Evolutionary conservation across 2,329 filamentous ascomycete genomes (phyloP), one percentile per base, ranked within the genome.

Genomic region (Fusarium transvaalense): DNA sequence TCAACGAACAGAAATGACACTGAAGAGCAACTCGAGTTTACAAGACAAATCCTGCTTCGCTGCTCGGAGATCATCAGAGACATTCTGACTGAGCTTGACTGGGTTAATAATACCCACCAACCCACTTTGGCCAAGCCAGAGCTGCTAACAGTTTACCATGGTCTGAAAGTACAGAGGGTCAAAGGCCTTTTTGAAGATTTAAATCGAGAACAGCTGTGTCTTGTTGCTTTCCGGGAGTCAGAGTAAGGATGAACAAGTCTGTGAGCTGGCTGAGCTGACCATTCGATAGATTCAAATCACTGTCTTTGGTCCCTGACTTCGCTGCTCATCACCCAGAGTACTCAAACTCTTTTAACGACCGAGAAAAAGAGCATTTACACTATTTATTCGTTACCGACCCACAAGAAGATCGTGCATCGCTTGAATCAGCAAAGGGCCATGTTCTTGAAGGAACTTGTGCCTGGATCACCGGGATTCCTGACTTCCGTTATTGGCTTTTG

Each of bases 401-500:
- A 3, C 43, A 23, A n/a, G 39, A 43, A 35, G 64, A 67, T 10
- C 35, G 32, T 2, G 31, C 47, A 14, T 17, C 39, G 7, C 25
- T 67, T 6, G 42, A 27, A 17, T 47, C 27, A 10, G 7, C 15
- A 3, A 45, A 63, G n/a, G 64, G 42, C 0, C 17, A 15, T 1
- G 32, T 50, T 2, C 2, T 2, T 3, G 10, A 46, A 27, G 58
- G 32, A 15, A 64, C 53, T 0, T 68, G 58, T 27, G 14, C 41
- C 0, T 68, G 63, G 63, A 41, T 67, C 2, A 34, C 25, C 0
- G 5, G 47, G 10, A 45, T 2, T 2, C 8, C 23, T 5, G 3
- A n/a, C 6, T 68, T 54, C 10, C n/a, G 38, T 13, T 63, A 60
- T 14, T 61, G 58, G 58, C 45, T 63, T 1, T 32, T 50, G 4